A percentile compares a stretch with the other conserved stretches of the same genome.
Conservation (phyloP, 192 early-diverging fungal genomes). For the Radiomyces spectabilis region DNA sequence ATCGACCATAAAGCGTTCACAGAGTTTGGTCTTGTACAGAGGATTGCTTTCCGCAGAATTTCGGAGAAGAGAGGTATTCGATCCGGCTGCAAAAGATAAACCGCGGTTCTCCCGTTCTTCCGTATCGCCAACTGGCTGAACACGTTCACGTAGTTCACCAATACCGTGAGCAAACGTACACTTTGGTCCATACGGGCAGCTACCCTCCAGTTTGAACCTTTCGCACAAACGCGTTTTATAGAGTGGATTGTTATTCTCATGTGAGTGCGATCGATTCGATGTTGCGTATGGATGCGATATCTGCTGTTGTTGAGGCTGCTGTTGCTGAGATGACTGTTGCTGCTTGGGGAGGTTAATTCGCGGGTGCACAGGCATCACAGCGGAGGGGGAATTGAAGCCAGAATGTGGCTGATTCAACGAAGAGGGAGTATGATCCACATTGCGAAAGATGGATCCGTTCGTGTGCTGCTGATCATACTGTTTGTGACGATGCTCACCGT, state of each 20-base stretch:
- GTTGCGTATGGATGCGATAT: not conserved
- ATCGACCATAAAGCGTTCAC: conserved; percentile 75
- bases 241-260: conserved; percentile 54
- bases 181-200: conserved; percentile 60
- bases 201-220: conserved; percentile 68
- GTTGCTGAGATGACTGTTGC: not conserved
- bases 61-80: conserved; percentile 21
- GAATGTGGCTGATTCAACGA: too few species aligned
- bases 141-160: conserved; percentile 54
- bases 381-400: too few species aligned
- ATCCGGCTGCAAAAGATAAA: conserved; percentile 29
- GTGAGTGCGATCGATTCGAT: conserved; percentile 2
- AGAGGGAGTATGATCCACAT: too few species aligned
- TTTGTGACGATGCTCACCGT: conserved; percentile 17
- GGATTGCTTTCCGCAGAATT: conserved; percentile 34
- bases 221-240: conserved; percentile 88
- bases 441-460: too few species aligned
- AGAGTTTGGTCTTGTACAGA: conserved; percentile 77
- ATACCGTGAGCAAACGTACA: conserved; percentile 78
- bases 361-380: too few species aligned
- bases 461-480: conserved; percentile 31
- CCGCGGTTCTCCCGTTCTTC: not conserved
- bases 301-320: not conserved
- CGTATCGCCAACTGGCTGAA: conserved; percentile 13
- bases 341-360: too few species aligned